Percentiles rank a stretch among this genome's conserved stretches.
These are phyloP conservation scores for Epichloe baconii DNA, from an alignment of 2,329 filamentous ascomycete genomes.

Conservation along the genomic window DNA sequence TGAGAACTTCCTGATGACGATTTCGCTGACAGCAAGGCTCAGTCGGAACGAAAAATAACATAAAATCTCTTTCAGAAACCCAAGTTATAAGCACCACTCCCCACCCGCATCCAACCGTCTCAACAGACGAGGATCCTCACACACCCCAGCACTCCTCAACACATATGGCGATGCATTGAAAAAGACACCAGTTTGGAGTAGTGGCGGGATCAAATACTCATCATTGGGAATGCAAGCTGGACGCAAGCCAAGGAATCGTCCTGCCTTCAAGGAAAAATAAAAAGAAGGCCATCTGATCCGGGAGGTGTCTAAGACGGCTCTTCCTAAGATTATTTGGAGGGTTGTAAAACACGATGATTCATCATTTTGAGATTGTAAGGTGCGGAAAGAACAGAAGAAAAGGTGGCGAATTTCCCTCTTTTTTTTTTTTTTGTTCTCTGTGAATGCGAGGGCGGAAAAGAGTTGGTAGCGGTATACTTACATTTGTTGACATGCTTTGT, in stretches of 20 bases:
- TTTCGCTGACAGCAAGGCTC: too few species aligned
- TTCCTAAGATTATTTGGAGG: slow-evolving; percentile 28
- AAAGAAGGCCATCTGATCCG: slow-evolving; percentile 8
- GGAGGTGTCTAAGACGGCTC: slow-evolving; percentile 32
- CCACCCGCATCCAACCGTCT: slow-evolving; percentile 20
- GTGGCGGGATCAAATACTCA: slow-evolving; percentile 9
- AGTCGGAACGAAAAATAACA: neutral
- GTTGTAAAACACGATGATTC: slow-evolving; percentile 24
- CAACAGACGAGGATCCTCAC: slow-evolving; percentile 9
- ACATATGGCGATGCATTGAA: slow-evolving; percentile 23
- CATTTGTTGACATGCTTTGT: neutral
- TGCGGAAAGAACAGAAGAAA: neutral
- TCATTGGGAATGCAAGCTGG: neutral
- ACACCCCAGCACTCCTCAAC: slow-evolving; percentile 6
- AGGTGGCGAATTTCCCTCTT: neutral
- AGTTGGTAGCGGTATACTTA: neutral
- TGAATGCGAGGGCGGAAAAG: too few species aligned
- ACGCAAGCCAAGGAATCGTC: slow-evolving; percentile 9
- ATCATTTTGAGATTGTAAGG: slow-evolving; percentile 21
- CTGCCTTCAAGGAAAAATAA: slow-evolving; percentile 1
- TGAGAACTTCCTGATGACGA: too few species aligned
- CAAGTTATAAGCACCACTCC: slow-evolving; percentile 32
- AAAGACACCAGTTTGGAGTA: slow-evolving; percentile 10
- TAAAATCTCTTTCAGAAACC: slow-evolving; percentile 29
- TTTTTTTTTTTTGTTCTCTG: neutral